Evolutionary conservation across 306 rosid species (phyloP).

Genomic region (cucumber (Cucumis sativus)): Cucumber_9930_V3 NC_026657.2:31262001-31262500

Average conservation of each 20-base stretch:
- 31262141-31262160: background rate
- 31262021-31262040: background rate
- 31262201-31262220: background rate
- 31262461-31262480: background rate
- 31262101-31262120: background rate
- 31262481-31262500: background rate
- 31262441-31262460: background rate
- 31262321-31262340: background rate
- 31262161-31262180: background rate
- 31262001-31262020: background rate
- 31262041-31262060: background rate
- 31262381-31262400: background rate
- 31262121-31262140: background rate
- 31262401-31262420: no score
- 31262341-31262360: background rate
- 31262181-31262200: background rate
- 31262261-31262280: background rate
- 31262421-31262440: background rate
- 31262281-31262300: background rate
- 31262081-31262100: background rate
- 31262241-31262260: background rate
- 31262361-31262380: background rate
- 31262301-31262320: background rate
- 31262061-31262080: background rate
- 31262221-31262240: background rate